Evolutionary conservation across 116 monocot species (phyloP).

Genomic region (Phalaenopsis hybrid): DNA sequence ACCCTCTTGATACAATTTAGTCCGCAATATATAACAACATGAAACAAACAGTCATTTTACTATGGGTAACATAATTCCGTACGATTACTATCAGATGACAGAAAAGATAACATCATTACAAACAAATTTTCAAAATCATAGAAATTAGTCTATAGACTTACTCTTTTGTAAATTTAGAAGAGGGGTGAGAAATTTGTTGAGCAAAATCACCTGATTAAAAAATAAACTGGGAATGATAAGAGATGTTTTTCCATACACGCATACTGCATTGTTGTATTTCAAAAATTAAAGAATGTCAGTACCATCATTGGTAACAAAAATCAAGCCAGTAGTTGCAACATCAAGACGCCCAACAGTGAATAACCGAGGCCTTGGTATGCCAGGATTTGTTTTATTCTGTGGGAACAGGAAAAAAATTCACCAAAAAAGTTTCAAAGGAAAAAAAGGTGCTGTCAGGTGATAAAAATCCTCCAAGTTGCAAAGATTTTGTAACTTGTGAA

Average conservation of each 20-base stretch:
- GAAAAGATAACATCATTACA: background rate
- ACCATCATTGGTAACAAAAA: conserved; percentile 94
- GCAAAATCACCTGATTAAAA: conserved; percentile 77
- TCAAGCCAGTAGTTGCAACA: conserved; percentile 89
- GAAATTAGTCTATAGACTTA: conserved; percentile 29
- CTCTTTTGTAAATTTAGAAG: conserved; percentile 85
- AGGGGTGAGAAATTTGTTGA: conserved; percentile 83
- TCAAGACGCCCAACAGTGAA: conserved; percentile 95
- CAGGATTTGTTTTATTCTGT: conserved; percentile 68
- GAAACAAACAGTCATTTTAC: background rate
- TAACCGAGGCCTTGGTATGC: conserved; percentile 72
- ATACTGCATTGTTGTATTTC: conserved; percentile 3
- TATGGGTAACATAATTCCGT: background rate
- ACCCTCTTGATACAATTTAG: background rate
- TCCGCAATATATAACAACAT: background rate
- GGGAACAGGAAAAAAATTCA: conserved; percentile 7
- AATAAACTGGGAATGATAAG: background rate
- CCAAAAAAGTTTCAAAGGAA: background rate
- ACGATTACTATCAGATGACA: background rate
- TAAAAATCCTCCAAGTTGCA: background rate
- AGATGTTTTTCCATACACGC: background rate
- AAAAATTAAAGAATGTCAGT: conserved; percentile 6
- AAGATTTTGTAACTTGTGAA: background rate
- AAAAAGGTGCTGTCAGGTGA: background rate
- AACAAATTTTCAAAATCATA: background rate